Evolutionary conservation across 2,329 filamentous ascomycete genomes (phyloP).

Genomic region (Aspergillus persii): DNA sequence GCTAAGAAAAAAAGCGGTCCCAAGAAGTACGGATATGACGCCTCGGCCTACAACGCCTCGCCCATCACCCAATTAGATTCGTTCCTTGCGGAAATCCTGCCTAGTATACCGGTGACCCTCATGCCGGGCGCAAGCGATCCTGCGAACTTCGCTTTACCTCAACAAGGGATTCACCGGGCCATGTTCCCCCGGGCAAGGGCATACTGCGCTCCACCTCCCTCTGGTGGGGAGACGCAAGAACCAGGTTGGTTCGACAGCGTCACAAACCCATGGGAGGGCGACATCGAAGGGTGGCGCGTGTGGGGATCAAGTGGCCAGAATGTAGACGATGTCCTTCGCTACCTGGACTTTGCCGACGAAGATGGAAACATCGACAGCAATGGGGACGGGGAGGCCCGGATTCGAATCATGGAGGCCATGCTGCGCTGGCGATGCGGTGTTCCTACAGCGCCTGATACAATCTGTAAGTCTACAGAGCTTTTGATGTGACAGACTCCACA

Average conservation of each 20-base stretch:
- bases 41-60: slow-evolving; percentile 78
- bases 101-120: slow-evolving; percentile 82
- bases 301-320: slow-evolving; percentile 89
- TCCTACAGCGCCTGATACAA: slow-evolving; percentile 90
- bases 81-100: slow-evolving; percentile 77
- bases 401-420: slow-evolving; percentile 93
- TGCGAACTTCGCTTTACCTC: slow-evolving; percentile 83
- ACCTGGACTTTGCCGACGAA: slow-evolving; percentile 58
- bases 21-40: slow-evolving; percentile 95
- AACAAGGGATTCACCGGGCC: slow-evolving; percentile 88
- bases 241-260: slow-evolving; percentile 80
- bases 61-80: slow-evolving; percentile 81
- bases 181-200: slow-evolving; percentile 77
- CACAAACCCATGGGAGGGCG: slow-evolving; percentile 91
- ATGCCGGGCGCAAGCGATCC: slow-evolving; percentile 83
- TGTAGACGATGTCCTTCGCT: slow-evolving; percentile 89
- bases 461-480: slow-evolving; percentile 62
- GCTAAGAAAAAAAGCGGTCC: slow-evolving; percentile 49
- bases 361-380: slow-evolving; percentile 27
- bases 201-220: slow-evolving; percentile 52
- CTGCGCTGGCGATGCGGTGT: slow-evolving; percentile 87
- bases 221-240: slow-evolving; percentile 39
- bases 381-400: slow-evolving; percentile 61
- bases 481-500: background rate
- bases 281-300: slow-evolving; percentile 85